Percentiles rank a stretch among this genome's conserved stretches.
These are phyloP conservation scores for Candida sonorensis DNA, from an alignment of 805 yeast genomes.

Conservation along the genomic window DNA sequence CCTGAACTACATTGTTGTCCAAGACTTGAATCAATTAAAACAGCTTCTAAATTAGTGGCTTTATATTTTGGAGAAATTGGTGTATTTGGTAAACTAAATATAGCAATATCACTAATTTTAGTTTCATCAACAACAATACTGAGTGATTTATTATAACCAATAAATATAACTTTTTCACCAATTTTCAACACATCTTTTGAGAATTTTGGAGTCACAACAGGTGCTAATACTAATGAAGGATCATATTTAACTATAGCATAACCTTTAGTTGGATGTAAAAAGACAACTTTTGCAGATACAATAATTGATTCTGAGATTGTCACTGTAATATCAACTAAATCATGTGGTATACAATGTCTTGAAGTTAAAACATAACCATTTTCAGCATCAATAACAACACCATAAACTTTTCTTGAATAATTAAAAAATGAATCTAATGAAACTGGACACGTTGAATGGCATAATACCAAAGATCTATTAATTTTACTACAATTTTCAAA, in stretches of 20 bases:
- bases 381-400: constrained; percentile 74
- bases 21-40: constrained; percentile 65
- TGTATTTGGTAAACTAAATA: constrained; percentile 66
- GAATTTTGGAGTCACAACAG: constrained; percentile 61
- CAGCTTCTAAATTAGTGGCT: constrained; percentile 75
- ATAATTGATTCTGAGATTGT: constrained; percentile 82
- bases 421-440: constrained; percentile 72
- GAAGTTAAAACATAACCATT: constrained; percentile 78
- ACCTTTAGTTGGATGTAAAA: constrained; percentile 82
- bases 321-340: constrained; percentile 64
- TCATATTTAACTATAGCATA: constrained; percentile 82
- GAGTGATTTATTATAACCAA: constrained; percentile 70
- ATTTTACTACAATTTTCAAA: constrained; percentile 47
- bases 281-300: constrained; percentile 73
- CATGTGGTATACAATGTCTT: constrained; percentile 76
- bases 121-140: constrained; percentile 71
- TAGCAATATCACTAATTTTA: constrained; percentile 66
- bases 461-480: constrained; percentile 65
- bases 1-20: constrained; percentile 73
- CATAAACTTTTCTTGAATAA: constrained; percentile 57
- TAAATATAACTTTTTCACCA: constrained; percentile 71
- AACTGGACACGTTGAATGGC: constrained; percentile 56
- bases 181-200: constrained; percentile 50
- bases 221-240: constrained; percentile 64
- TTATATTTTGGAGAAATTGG: constrained; percentile 71